Evolutionary conservation across 2,329 filamentous ascomycete genomes (phyloP), one percentile per base, ranked within the genome.

Genomic region (Curvularia sp.): DNA sequence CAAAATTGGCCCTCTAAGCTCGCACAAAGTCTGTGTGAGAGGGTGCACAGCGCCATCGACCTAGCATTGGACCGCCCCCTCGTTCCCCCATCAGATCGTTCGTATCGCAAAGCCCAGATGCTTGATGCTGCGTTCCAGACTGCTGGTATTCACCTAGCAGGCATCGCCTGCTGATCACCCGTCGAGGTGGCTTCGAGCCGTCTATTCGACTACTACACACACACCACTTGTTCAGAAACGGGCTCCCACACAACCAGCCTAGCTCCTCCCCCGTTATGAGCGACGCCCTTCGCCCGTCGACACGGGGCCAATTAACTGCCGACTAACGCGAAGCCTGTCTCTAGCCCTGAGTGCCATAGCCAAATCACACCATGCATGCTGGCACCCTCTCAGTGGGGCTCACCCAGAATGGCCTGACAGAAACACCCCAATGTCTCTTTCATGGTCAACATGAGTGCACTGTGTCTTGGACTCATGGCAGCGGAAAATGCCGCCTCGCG

Each of bases 101-200:
- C 63, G 57, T 50, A 66, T 63, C 62, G 63, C 58, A 59, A 57
- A 49, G 61, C 53, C 55, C 49, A 51, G 53, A 62, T 49, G 49
- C 54, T 47, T 38, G 43, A 57, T 22, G 55, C 39, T 60, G 60
- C 63, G 55, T 64, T 55, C 73, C 71, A 63, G 54, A 66, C 62
- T 69, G 70, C 68, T 73, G 71, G 73, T 70, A 69, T 59, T 53
- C 58, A 61, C 53, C 50, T 56, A 63, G 60, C 57, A 63, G 63
- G 63, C 63, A 60, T 61, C 60, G 53, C 46, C 65, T 71, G 74
- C 60, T 68, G 67, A 75, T 76, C 73, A 76, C 67, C 74, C 74
- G 72, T 70, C 64, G 44, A 49, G 59, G 68, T 75, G 73, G 74
- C 71, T 73, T 75, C 67, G 63, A 68, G 67, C 62, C 62, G 61